Evolutionary conservation across 441 rosid species (phyloP).

Genomic region (Mallotus japonicus): DNA sequence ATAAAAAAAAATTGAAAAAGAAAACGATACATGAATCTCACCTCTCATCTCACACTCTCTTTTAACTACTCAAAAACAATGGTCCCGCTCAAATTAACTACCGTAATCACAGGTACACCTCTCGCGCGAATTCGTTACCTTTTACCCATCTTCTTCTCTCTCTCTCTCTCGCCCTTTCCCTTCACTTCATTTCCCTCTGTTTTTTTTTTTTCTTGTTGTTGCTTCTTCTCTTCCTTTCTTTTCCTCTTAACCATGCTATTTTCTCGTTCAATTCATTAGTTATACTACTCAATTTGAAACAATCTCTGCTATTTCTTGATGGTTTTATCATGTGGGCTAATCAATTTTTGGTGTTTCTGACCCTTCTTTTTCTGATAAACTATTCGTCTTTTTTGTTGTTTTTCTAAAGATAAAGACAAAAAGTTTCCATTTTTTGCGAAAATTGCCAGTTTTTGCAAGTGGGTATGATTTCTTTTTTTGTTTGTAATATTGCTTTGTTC

Average conservation of each 20-base stretch:
- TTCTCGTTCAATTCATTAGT: background rate
- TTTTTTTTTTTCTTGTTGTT: background rate
- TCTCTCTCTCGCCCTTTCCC: background rate
- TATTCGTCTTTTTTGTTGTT: background rate
- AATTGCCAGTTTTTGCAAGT: conserved; percentile 2
- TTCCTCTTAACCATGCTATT: background rate
- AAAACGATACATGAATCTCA: background rate
- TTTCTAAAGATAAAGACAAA: background rate
- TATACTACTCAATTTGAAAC: background rate
- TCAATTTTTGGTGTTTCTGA: background rate
- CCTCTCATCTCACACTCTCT: background rate
- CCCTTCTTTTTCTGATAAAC: background rate
- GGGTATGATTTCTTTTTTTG: conserved; percentile 1
- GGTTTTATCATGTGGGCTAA: conserved; percentile 22
- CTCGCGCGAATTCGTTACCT: conserved; percentile 24
- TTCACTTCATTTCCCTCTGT: background rate
- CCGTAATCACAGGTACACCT: conserved; percentile 44
- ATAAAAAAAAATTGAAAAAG: background rate
- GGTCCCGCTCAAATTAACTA: conserved; percentile 43
- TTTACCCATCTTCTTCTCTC: background rate
- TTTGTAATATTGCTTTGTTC: background rate
- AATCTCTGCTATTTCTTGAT: background rate
- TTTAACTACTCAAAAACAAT: conserved; percentile 14
- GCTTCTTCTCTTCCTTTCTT: background rate
- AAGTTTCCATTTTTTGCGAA: background rate